phyloP scores from a whole-genome alignment of 2,329 filamentous ascomycete species.

The Ceratocystis albifundus region DNA sequence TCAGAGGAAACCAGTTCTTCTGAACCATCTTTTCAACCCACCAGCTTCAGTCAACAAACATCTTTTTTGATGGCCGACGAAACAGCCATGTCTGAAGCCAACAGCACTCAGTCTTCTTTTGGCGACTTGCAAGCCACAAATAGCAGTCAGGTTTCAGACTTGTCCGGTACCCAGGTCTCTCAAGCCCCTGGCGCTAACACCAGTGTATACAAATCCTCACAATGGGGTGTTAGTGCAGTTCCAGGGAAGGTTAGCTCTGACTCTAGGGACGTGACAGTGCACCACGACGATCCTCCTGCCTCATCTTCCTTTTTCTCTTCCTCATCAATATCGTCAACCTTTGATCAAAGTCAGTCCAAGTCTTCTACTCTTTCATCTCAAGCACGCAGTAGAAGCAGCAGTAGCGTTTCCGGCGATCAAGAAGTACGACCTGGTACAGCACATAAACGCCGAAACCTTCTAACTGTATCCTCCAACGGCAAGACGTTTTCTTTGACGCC shows the following conservation, averaged over 20 bases:
- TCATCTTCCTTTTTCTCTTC: slow-evolving; percentile 20
- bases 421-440: slow-evolving; percentile 19
- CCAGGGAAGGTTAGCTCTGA: slow-evolving; percentile 16
- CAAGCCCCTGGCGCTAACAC: slow-evolving; percentile 13
- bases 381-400: background rate
- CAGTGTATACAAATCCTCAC: slow-evolving; percentile 6
- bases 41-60: slow-evolving; percentile 18
- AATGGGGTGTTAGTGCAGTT: slow-evolving; percentile 13
- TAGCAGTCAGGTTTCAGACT: slow-evolving; percentile 19
- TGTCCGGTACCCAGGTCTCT: slow-evolving; percentile 15
- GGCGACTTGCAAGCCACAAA: background rate
- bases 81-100: slow-evolving; percentile 18
- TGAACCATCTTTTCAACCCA: slow-evolving; percentile 21
- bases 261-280: slow-evolving; percentile 4
- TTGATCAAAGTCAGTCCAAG: slow-evolving; percentile 16
- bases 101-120: slow-evolving; percentile 16
- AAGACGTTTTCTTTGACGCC: slow-evolving; percentile 46
- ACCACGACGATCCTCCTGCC: slow-evolving; percentile 18
- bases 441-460: slow-evolving; percentile 32
- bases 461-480: slow-evolving; percentile 42
- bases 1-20: slow-evolving; percentile 20
- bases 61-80: slow-evolving; percentile 20
- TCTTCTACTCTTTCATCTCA: slow-evolving; percentile 11
- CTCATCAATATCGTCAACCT: background rate
- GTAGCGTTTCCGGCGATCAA: slow-evolving; percentile 9